Evolutionary conservation across 2,329 filamentous ascomycete genomes (phyloP).

Genomic region (Chrysoporthe cubensis): DNA sequence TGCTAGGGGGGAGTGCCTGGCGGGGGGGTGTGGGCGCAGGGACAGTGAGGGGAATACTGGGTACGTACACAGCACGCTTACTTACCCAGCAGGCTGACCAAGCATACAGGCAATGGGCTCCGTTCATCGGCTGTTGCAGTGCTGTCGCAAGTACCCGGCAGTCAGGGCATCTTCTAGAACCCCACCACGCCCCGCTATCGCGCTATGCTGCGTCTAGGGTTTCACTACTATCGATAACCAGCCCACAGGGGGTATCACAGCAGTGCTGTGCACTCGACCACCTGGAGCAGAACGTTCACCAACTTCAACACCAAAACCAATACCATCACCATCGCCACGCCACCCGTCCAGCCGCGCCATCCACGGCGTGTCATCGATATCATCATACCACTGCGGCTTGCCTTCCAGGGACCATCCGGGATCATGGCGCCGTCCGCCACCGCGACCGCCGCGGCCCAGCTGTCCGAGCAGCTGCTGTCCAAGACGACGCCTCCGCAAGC

Average conservation of each 20-base stretch:
- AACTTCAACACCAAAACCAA: not conserved
- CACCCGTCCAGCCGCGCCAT: too few relatives aligned
- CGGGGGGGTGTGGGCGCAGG: not conserved
- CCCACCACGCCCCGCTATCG: constrained; percentile 19
- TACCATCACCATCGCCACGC: not conserved
- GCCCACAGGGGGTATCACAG: not conserved
- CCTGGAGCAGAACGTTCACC: not conserved
- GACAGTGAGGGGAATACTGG: not conserved
- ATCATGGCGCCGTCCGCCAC: constrained; percentile 33
- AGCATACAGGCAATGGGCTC: too few relatives aligned
- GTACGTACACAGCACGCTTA: not conserved
- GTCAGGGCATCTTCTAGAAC: constrained; percentile 12
- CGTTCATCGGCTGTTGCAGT: too few relatives aligned
- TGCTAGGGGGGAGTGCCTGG: not conserved
- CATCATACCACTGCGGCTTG: not conserved
- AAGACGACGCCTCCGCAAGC: constrained; percentile 50
- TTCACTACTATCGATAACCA: constrained; percentile 12
- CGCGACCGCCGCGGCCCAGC: constrained; percentile 34
- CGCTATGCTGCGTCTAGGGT: not conserved
- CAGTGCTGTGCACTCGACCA: too few relatives aligned
- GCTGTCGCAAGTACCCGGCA: not conserved
- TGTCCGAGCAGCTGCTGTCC: constrained; percentile 56
- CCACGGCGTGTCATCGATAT: not conserved
- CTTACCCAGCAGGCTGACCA: too few relatives aligned
- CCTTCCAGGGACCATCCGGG: not conserved